A percentile compares a stretch with the other conserved stretches of the same genome.
Evolutionary conservation across 495 filamentous ascomycete genomes (phyloP).

Genomic region (Penicillium maclennaniae): DNA sequence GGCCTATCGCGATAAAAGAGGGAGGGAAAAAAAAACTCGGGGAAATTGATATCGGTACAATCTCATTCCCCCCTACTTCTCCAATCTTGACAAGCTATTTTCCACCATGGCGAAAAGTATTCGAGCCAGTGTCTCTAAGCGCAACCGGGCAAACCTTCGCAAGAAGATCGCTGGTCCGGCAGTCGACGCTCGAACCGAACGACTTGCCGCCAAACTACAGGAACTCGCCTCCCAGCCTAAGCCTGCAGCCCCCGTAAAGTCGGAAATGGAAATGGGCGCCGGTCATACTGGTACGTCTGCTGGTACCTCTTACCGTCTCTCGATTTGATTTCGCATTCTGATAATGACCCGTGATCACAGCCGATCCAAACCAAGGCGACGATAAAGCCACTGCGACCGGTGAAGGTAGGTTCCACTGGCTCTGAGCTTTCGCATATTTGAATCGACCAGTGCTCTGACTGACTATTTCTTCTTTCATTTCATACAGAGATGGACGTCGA

Average conservation of each 20-base stretch:
- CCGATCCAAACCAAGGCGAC: conserved; percentile 14
- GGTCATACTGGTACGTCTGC: conserved; percentile 28
- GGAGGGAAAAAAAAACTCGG: conserved; percentile 18
- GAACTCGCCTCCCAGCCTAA: conserved; percentile 68
- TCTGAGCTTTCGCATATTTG: neutral
- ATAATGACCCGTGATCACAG: conserved; percentile 3
- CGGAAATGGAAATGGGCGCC: conserved; percentile 15
- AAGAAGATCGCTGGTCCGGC: conserved; percentile 73
- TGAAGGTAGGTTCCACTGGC: conserved; percentile 22
- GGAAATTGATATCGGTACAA: neutral
- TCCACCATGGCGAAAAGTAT: conserved; percentile 74
- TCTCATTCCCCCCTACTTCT: neutral
- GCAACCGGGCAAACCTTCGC: conserved; percentile 72
- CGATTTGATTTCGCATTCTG: neutral
- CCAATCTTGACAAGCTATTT: neutral
- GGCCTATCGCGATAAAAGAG: conserved; percentile 23
- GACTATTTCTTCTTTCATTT: neutral
- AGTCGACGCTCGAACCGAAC: conserved; percentile 68
- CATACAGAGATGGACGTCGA: conserved; percentile 41
- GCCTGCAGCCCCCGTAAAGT: conserved; percentile 22
- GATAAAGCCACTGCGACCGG: conserved; percentile 15
- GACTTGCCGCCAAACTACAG: conserved; percentile 75
- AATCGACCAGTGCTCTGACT: neutral
- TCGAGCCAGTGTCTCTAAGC: conserved; percentile 69
- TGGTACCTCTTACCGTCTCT: neutral